Conservation (phyloP, 2,329 filamentous ascomycete species). For the Niveomyces coronatus region DNA sequence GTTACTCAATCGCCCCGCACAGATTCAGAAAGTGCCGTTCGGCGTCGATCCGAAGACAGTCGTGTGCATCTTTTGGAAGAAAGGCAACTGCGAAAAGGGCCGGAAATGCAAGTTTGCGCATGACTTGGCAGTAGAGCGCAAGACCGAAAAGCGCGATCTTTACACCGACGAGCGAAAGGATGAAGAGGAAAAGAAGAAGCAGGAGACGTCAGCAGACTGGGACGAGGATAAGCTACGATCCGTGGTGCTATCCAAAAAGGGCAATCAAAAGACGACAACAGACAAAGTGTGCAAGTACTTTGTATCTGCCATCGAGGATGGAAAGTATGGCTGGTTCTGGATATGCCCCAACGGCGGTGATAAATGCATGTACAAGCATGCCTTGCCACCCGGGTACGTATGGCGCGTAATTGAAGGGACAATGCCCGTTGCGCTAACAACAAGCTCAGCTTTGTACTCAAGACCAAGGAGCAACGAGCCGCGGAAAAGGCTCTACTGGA, state of each 20-base stretch:
- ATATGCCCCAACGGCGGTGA: conserved; percentile 91
- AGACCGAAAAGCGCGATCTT: conserved; percentile 82
- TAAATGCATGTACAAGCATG: conserved; percentile 98
- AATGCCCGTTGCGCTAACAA: conserved; percentile 22
- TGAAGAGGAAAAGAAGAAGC: conserved; percentile 70
- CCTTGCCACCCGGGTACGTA: conserved; percentile 85
- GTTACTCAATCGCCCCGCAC: conserved; percentile 81
- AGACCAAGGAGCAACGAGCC: conserved; percentile 93
- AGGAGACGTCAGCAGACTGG: conserved; percentile 92
- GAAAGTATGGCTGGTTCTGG: conserved; percentile 99
- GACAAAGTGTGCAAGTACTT: conserved; percentile 99
- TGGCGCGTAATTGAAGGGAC: too few species aligned
- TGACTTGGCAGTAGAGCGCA: conserved; percentile 79
- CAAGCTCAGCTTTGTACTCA: conserved; percentile 69
- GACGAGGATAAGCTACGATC: conserved; percentile 90
- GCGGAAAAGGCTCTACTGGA: conserved; percentile 94
- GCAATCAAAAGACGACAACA: conserved; percentile 87
- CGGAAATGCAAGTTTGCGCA: conserved; percentile 98
- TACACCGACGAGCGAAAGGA: conserved; percentile 72
- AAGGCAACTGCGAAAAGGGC: conserved; percentile 94
- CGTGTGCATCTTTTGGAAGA: conserved; percentile 92
- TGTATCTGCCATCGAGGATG: conserved; percentile 92
- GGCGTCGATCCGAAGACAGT: conserved; percentile 98
- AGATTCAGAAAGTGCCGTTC: conserved; percentile 96
- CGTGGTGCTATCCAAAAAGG: conserved; percentile 92